Evolutionary conservation across 768 basidiomycete genomes (phyloP), one percentile per base, ranked within the genome.

Genomic region (Mycena floridula): DNA sequence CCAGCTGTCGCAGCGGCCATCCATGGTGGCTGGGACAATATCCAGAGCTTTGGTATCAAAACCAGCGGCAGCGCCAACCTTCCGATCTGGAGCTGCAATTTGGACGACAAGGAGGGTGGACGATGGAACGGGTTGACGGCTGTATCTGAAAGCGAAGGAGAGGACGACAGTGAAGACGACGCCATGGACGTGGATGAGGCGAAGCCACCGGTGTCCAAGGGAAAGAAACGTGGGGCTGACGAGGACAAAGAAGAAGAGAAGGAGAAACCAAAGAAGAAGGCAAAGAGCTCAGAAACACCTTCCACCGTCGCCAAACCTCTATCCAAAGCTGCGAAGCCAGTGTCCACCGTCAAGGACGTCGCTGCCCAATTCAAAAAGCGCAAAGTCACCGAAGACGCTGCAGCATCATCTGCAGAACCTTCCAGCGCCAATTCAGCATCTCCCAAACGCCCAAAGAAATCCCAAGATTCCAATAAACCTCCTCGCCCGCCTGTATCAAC

Each of bases 41-140:
- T 98, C 42, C 90, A 94, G 56, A 83, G 79, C 46, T 62, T 99
- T 16, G 76, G 89, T 51, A 79, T 99, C 67, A 98, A 98, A 66
- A 95, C 92, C 1, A 88, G 81, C 52, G 78, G 77, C 9, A 89
- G 87, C 42, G 71, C 82, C 25, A 80, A 84, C 51, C 65, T 99
- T n/a, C 96, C 96, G 4, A 82, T 99, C 57, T 99, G 93, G 91
- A 77, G 71, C 18, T 89, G 85, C 60, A 67, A 73, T 5, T 72
- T 96, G n/a, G 80, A 81, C 24, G 75, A 67, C 11, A 65, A 58
- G 3, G 73, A 75, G 37, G 77, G 73, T 13, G 79, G 76, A 5
- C 66, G 83, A 22, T 89, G 85, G 81, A 68, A 72, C 37, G 77
- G 75, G 0, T 54, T 79, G 23, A 59, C 56, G 7, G 62, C 58